Conservation (phyloP, 2,329 filamentous ascomycete species). For the Hymenoscyphus linearis region DNA sequence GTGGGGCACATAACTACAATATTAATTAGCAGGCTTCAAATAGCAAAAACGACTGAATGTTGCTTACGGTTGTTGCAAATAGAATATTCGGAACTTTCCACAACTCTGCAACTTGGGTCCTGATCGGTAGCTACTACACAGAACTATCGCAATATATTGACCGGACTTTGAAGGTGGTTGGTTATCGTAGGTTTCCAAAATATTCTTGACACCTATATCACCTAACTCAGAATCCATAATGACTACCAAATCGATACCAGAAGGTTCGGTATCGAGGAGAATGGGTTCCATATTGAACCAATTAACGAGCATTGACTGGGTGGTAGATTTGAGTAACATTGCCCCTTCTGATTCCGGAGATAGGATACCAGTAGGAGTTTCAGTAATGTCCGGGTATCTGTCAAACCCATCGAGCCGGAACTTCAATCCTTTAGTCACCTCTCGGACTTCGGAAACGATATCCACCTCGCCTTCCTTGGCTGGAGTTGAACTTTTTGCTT, state of each 20-base stretch:
- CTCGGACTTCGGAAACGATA: constrained; percentile 17
- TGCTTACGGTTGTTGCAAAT: constrained; percentile 29
- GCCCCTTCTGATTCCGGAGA: constrained; percentile 24
- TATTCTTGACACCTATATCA: constrained; percentile 19
- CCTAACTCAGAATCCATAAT: constrained; percentile 28
- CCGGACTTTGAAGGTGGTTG: constrained; percentile 6
- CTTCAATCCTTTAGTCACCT: constrained; percentile 16
- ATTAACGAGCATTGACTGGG: constrained; percentile 16
- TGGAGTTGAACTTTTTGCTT: constrained; percentile 1
- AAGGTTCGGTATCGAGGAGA: constrained; percentile 1
- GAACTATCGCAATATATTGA: constrained; percentile 21
- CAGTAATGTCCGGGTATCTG: constrained; percentile 28
- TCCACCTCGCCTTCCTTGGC: constrained; percentile 11
- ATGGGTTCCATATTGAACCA: constrained; percentile 27
- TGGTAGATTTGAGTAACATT: constrained; percentile 24
- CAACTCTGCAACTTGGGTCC: constrained; percentile 20
- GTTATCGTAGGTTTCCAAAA: constrained; percentile 17
- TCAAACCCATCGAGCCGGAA: constrained; percentile 27
- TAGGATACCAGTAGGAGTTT: constrained; percentile 30
- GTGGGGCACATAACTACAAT: constrained; percentile 25
- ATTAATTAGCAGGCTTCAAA: constrained; percentile 10
- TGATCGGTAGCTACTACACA: constrained; percentile 22
- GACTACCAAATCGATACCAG: constrained; percentile 21
- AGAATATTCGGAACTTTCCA: constrained; percentile 22
- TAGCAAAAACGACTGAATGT: not conserved